Base-by-base conservation (phyloP, 2,329 filamentous ascomycete species). In the Hypocrella siamensis region DNA sequence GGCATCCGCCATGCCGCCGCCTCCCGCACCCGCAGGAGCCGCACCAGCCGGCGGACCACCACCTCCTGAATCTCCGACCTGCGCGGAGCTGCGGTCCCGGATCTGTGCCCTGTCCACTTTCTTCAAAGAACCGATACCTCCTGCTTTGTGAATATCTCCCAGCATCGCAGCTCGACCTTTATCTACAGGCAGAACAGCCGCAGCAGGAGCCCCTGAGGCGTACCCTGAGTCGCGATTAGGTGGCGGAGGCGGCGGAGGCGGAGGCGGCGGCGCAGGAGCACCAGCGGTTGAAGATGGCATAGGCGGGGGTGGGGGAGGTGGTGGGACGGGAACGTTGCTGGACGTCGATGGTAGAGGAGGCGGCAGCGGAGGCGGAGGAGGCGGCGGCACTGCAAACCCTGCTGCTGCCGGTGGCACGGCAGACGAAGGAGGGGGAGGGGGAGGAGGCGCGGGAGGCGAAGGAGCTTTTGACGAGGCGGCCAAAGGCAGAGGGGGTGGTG, bases 1-100 rank as follows among this genome's bases (percentile, higher is more conserved):
- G 30, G 84, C 86, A 58, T 79, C 83, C 16, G 84, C 83, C 67
- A 94, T 72, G 22, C 73, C 76, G 34, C 75, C 71, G 9, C 70
- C 67, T 14, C 63, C 66, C 27, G 66, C 66, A 31, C 60, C 52
- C 26, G 62, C 49, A n/a, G n/a, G n/a, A n/a, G 61, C 53, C 29
- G 67, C 58, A 30, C 67, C 67, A 28, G 68, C 57, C 7, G 70
- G 57, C 34, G 70, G 58, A 36, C 64, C 44, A 36, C 65, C 43
- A 25, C 61, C 65, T 30, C 62, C 61, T 40, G 50, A 42, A 16
- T 49, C 51, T 9, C 71, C 74, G 27, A 83, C 70, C 21, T 63
- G 47, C 17, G 76, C 79, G 4, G 45, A 65, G 53, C 79, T 84
- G 40, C 80, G 67, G 54, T 86, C 79, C 43, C 70, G 63, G 51